Conservation (phyloP, 306 rosid genomes). For the Dalbergia cochinchinensis region DNA sequence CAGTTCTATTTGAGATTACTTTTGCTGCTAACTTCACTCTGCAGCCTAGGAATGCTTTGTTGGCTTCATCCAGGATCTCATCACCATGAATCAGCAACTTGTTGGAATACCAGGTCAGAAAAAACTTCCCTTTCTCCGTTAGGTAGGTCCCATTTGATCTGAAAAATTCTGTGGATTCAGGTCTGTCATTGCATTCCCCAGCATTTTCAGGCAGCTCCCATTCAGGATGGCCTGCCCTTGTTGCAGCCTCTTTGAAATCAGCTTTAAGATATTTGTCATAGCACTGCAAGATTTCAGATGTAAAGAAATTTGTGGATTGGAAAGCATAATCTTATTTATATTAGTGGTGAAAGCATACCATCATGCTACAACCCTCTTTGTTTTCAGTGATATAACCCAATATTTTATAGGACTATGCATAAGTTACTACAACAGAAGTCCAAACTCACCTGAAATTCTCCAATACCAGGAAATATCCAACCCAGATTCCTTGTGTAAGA, state of each 20-base stretch:
- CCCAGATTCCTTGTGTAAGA: slow-evolving; percentile 69
- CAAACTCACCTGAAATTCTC: slow-evolving; percentile 88
- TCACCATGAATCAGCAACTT: slow-evolving; percentile 82
- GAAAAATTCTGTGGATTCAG: slow-evolving; percentile 78
- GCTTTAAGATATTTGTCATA: slow-evolving; percentile 81
- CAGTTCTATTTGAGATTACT: slow-evolving; percentile 55
- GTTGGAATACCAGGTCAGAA: slow-evolving; percentile 91
- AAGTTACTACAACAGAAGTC: slow-evolving; percentile 2
- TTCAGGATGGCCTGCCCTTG: slow-evolving; percentile 75
- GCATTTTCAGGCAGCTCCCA: slow-evolving; percentile 88
- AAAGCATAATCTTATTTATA: neutral
- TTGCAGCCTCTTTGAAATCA: slow-evolving; percentile 76
- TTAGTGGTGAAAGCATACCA: neutral
- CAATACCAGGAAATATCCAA: slow-evolving; percentile 93
- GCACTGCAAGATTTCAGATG: slow-evolving; percentile 63
- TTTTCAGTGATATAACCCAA: slow-evolving; percentile 6
- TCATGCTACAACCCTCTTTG: neutral
- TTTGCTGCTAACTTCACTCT: slow-evolving; percentile 87
- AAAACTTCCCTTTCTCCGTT: slow-evolving; percentile 76
- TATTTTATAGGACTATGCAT: neutral
- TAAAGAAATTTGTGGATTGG: neutral
- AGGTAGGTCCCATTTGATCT: slow-evolving; percentile 72
- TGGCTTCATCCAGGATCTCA: slow-evolving; percentile 86
- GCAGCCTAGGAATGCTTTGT: slow-evolving; percentile 73
- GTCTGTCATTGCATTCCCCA: slow-evolving; percentile 72